Conservation (phyloP, 208 protist genomes). For the Trypanosoma cruzi region DNA sequence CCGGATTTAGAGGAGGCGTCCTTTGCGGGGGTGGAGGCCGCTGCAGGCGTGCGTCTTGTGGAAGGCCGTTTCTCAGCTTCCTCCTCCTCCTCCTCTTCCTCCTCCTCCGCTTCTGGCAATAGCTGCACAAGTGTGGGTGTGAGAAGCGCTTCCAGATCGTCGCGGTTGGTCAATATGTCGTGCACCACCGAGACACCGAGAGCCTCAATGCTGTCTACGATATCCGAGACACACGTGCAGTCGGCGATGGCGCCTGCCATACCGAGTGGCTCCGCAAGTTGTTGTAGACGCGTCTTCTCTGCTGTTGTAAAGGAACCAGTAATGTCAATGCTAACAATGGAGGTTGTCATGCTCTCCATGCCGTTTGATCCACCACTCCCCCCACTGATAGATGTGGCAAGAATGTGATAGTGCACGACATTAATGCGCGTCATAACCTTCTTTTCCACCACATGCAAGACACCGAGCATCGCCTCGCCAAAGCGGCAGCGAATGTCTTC, state of each 20-base stretch:
- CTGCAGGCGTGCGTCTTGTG: background rate
- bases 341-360: slow-evolving; percentile 34
- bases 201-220: slow-evolving; percentile 68
- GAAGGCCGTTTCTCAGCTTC: slow-evolving; percentile 2
- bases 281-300: slow-evolving; percentile 51
- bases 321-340: slow-evolving; percentile 68
- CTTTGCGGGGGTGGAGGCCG: background rate
- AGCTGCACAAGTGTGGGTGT: slow-evolving; percentile 85
- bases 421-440: slow-evolving; percentile 67
- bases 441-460: slow-evolving; percentile 63
- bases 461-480: slow-evolving; percentile 79
- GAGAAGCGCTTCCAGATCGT: slow-evolving; percentile 80
- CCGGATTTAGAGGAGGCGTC: background rate
- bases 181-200: slow-evolving; percentile 67
- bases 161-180: slow-evolving; percentile 72
- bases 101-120: slow-evolving; percentile 67
- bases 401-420: slow-evolving; percentile 83
- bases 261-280: slow-evolving; percentile 69
- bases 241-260: slow-evolving; percentile 51
- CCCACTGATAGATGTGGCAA: slow-evolving; percentile 58
- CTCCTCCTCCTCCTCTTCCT: slow-evolving; percentile 26
- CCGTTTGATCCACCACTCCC: slow-evolving; percentile 15
- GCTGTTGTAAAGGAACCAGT: slow-evolving; percentile 60
- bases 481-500: slow-evolving; percentile 79
- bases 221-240: slow-evolving; percentile 66